Percentiles rank a stretch among this genome's conserved stretches.
phyloP scores from a whole-genome alignment of 2,329 filamentous ascomycete species.

The Colletotrichum falcatum region DNA sequence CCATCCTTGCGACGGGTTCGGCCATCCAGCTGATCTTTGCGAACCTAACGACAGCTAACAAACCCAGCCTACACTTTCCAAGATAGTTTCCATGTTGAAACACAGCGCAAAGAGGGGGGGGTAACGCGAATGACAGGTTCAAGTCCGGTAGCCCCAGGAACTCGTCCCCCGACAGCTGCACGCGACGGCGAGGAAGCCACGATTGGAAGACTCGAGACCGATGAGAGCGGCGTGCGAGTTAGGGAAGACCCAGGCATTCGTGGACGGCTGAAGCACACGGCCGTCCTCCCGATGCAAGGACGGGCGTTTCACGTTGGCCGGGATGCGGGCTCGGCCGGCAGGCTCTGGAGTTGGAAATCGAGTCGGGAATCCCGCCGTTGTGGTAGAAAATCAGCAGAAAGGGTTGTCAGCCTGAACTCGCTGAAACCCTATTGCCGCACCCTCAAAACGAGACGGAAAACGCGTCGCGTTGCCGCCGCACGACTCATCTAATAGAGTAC shows the following conservation, averaged over 20 bases:
- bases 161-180: background rate
- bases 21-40: background rate
- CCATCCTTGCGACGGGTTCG: background rate
- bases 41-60: background rate
- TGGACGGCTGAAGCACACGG: background rate
- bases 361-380: background rate
- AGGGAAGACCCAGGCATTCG: too few species aligned
- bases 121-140: too few species aligned
- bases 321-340: background rate
- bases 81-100: background rate
- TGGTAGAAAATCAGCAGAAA: background rate
- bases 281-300: background rate
- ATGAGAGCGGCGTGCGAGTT: accelerated
- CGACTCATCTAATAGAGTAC: too few species aligned
- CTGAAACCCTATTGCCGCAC: background rate
- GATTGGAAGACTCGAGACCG: background rate
- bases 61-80: background rate
- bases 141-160: background rate
- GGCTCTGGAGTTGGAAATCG: background rate
- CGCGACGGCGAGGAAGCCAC: background rate
- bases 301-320: background rate
- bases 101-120: background rate
- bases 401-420: background rate
- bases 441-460: background rate
- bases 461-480: background rate